Base-by-base conservation (phyloP, 192 early-diverging fungal species). In the Mycoemilia scoparia region DNA sequence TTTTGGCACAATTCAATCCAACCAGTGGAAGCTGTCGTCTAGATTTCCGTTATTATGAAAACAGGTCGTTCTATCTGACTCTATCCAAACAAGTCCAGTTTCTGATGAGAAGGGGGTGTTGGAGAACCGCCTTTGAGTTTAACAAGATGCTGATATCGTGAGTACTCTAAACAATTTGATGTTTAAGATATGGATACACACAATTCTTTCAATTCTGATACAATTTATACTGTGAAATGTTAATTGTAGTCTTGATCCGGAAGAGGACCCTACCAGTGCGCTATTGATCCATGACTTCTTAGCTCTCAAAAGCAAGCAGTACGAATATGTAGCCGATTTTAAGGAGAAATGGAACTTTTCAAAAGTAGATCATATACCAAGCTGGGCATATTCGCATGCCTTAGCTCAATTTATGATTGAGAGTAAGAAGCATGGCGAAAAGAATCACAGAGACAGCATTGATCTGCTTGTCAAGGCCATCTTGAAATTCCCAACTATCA, bases 101-200 rank as follows among this genome's bases (percentile, higher is more conserved):
- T 44, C 45, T 88, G 43, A 67, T 76, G 15, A 64, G 86, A n/a
- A 65, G 79, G 32, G 87, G 90, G 9, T 90, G 87, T 54, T 95
- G 90, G 90, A 54, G 84, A 24, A 95, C 90, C 14, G 74, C 80
- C 13, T 77, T 88, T 43, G 90, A 91, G 57, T 77, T 87, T 32
- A 73, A 81, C 33, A 95, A 84, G 57, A 55, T 82, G 7, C 57
- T 84, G 23, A 46, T 70, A 39, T 51, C 54, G 43, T n/a, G n/a
- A n/a, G n/a, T n/a, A n/a, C n/a, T n/a, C n/a, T n/a, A n/a, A n/a
- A n/a, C n/a, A n/a, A 54, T 22, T 36, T n/a, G 3, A 23, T 11
- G 24, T 3, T 36, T 50, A 24, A 5, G 24, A 21, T 20, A 16
- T 2, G 2, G 5, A 43, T 44, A 2, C 28, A n/a, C 13, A 45